Conservation (phyloP, 2,329 filamentous ascomycete species). For the Westerdykella sp. region DNA sequence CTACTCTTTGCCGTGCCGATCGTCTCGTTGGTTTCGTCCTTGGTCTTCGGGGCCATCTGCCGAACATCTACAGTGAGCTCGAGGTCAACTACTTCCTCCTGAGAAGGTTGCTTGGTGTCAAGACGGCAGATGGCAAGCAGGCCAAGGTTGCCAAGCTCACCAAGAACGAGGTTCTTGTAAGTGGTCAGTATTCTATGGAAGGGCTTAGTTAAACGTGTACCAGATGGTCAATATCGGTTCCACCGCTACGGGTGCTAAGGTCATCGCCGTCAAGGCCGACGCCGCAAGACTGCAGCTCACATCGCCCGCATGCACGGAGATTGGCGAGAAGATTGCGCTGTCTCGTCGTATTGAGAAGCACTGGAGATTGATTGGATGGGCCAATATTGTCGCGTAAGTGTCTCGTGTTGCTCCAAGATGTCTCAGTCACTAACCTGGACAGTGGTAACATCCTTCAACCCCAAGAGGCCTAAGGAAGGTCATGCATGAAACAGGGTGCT, state of each 20-base stretch:
- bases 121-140: conserved; percentile 97
- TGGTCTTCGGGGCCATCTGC: conserved; percentile 85
- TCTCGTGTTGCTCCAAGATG: conserved; percentile 1
- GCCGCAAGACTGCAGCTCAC: conserved; percentile 91
- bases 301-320: conserved; percentile 90
- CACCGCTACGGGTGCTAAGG: conserved; percentile 94
- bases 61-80: conserved; percentile 95
- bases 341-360: conserved; percentile 98
- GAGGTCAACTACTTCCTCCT: conserved; percentile 98
- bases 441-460: conserved; percentile 38
- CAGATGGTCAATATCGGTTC: conserved; percentile 98
- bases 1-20: conserved; percentile 96
- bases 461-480: conserved; percentile 9
- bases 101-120: conserved; percentile 87
- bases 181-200: background rate
- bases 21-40: conserved; percentile 97
- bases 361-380: conserved; percentile 54
- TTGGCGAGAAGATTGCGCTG: conserved; percentile 96
- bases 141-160: conserved; percentile 97
- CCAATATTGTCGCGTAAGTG: conserved; percentile 40
- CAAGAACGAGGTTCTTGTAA: conserved; percentile 86
- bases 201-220: conserved; percentile 9
- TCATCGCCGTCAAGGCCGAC: conserved; percentile 94
- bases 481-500: too few relatives aligned
- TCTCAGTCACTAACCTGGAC: conserved; percentile 12